Percentiles rank a stretch among this genome's conserved stretches.
Evolutionary conservation across 768 basidiomycete species (phyloP).

Genomic region (Harrya chromipes): DNA sequence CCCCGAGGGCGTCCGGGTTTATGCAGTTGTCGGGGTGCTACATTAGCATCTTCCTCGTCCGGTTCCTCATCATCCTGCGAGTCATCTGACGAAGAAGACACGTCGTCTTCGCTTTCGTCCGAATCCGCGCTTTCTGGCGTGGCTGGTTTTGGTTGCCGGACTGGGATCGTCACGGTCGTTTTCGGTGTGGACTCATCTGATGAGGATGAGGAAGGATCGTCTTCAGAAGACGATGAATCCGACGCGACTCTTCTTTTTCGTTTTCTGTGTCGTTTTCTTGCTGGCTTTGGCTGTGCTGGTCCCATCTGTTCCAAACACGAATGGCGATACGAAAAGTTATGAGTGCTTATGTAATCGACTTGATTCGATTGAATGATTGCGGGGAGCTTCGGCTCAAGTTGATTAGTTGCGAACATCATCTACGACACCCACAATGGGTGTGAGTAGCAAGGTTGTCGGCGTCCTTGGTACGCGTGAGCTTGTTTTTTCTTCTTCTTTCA

Average conservation of each 20-base stretch:
- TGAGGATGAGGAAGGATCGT: constrained; percentile 20
- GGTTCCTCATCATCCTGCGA: constrained; percentile 2
- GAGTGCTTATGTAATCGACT: not conserved
- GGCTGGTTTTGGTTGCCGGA: constrained; percentile 1
- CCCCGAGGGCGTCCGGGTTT: not conserved
- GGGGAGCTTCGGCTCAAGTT: not conserved
- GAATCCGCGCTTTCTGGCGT: not conserved
- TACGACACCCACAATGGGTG: constrained; percentile 18
- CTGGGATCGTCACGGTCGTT: constrained; percentile 9
- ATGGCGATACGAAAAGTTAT: too few relatives aligned
- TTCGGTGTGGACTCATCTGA: constrained; percentile 11
- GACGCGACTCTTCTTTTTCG: constrained; percentile 50
- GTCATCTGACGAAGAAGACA: constrained; percentile 20
- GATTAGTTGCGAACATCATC: not conserved
- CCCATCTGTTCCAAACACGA: constrained; percentile 10
- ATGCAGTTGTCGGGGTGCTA: not conserved
- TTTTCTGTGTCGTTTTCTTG: constrained; percentile 50
- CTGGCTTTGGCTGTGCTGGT: constrained; percentile 29
- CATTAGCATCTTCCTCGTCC: constrained; percentile 4
- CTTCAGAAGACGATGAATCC: constrained; percentile 42
- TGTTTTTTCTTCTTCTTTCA: not conserved
- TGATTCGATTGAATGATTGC: not conserved
- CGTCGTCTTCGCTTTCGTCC: constrained; percentile 7
- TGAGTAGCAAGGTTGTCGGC: constrained; percentile 28
- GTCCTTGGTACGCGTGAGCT: constrained; percentile 31